These are phyloP conservation scores for Gyrodon lividus DNA, from an alignment of 768 basidiomycete genomes.

Conservation along the genomic window DNA sequence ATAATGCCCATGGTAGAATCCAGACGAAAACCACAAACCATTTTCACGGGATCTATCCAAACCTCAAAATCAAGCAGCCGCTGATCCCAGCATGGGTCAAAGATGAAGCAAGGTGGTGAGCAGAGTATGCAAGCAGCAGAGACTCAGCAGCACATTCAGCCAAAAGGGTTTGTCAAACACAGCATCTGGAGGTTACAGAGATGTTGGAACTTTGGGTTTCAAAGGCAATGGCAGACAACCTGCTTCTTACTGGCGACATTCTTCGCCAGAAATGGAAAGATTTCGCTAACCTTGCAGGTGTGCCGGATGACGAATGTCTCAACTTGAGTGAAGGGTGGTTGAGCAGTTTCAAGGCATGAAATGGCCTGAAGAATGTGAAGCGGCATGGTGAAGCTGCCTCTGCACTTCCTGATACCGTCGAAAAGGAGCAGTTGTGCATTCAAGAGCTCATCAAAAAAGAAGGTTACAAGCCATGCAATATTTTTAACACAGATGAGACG, in stretches of 20 bases:
- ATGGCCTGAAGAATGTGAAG: slow-evolving; percentile 16
- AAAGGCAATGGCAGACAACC: slow-evolving; percentile 36
- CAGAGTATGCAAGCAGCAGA: slow-evolving; percentile 10
- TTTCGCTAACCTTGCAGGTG: slow-evolving; percentile 14
- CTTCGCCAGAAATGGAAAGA: slow-evolving; percentile 6
- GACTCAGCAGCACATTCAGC: not conserved
- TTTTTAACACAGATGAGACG: too few species aligned
- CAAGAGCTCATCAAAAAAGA: too few species aligned
- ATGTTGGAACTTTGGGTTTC: slow-evolving; percentile 39
- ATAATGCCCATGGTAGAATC: slow-evolving; percentile 31
- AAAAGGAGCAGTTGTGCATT: too few species aligned
- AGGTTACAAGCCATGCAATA: too few species aligned
- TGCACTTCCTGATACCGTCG: not conserved
- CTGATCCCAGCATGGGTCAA: slow-evolving; percentile 34
- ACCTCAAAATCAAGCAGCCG: too few species aligned
- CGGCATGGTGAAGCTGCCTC: slow-evolving; percentile 38
- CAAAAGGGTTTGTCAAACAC: slow-evolving; percentile 18
- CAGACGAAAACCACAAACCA: slow-evolving; percentile 34
- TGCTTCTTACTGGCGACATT: slow-evolving; percentile 33
- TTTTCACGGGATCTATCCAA: slow-evolving; percentile 32
- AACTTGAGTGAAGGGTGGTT: slow-evolving; percentile 36
- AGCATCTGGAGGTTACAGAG: slow-evolving; percentile 35
- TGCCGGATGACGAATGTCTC: slow-evolving; percentile 34
- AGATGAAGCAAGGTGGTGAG: slow-evolving; percentile 26
- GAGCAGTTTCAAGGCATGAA: not conserved